These are phyloP conservation scores for Drechmeria coniospora DNA, from an alignment of 2,329 filamentous ascomycete species.

Conservation along the genomic window DNA sequence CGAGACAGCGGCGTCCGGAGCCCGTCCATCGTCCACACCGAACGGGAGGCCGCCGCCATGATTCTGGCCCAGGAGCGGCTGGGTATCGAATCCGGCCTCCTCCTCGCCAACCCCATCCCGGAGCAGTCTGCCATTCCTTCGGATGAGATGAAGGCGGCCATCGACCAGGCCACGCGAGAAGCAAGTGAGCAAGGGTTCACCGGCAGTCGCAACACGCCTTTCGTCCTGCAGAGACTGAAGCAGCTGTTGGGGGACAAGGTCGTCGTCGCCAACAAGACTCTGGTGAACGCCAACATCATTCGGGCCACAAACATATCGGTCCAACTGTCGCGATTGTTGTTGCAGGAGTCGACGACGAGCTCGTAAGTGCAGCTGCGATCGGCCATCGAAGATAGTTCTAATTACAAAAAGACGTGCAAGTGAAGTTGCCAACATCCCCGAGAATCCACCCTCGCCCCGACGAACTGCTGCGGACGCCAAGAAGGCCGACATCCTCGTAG, in stretches of 20 bases:
- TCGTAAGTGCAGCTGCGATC: conserved; percentile 20
- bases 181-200: conserved; percentile 48
- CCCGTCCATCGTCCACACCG: conserved; percentile 57
- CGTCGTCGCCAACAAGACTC: conserved; percentile 56
- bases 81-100: conserved; percentile 59
- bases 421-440: too few relatives aligned
- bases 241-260: conserved; percentile 60
- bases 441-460: too few relatives aligned
- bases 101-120: conserved; percentile 84
- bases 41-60: conserved; percentile 77
- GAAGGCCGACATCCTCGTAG: conserved; percentile 59
- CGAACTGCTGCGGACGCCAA: conserved; percentile 4
- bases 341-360: conserved; percentile 13
- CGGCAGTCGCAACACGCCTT: conserved; percentile 73
- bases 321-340: conserved; percentile 32
- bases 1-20: conserved; percentile 72
- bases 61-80: conserved; percentile 64
- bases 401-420: too few relatives aligned
- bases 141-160: conserved; percentile 52
- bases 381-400: conserved; percentile 13
- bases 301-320: conserved; percentile 39
- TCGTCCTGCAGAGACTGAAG: conserved; percentile 63
- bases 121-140: conserved; percentile 53
- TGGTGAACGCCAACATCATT: conserved; percentile 37
- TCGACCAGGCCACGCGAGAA: conserved; percentile 51